Evolutionary conservation across 2,329 filamentous ascomycete genomes (phyloP).

Genomic region (Akanthomyces uredinophilus): DNA sequence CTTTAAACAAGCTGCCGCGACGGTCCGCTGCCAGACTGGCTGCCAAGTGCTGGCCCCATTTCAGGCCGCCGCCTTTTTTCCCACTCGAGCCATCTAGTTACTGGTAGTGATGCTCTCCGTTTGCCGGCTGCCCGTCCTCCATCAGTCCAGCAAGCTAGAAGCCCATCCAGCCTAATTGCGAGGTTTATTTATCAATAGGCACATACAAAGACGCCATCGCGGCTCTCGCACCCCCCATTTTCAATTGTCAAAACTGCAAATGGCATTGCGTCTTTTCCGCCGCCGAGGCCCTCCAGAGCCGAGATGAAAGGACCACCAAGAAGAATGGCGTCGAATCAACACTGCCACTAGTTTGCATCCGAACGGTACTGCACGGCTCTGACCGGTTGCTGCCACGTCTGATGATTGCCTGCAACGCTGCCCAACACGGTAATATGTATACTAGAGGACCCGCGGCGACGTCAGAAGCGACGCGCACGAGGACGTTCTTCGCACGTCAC

Average conservation of each 20-base stretch:
- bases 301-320: not conserved
- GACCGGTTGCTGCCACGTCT: slow-evolving; percentile 1
- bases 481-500: not conserved
- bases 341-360: slow-evolving; percentile 6
- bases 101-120: too few relatives aligned
- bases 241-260: not conserved
- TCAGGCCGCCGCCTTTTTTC: too few relatives aligned
- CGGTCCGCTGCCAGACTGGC: too few relatives aligned
- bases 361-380: slow-evolving; percentile 3
- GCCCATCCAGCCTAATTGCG: too few relatives aligned
- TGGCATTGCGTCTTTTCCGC: not conserved
- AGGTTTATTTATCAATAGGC: too few relatives aligned
- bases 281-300: not conserved
- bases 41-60: too few relatives aligned
- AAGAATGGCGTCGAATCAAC: not conserved
- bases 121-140: too few relatives aligned
- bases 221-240: not conserved
- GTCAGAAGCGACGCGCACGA: slow-evolving; percentile 5
- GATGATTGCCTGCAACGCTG: not conserved
- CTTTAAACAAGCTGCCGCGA: too few relatives aligned
- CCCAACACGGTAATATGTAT: not conserved
- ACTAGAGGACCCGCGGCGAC: not conserved
- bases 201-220: too few relatives aligned
- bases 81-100: too few relatives aligned
- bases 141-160: too few relatives aligned